Evolutionary conservation across 106 monocot species (phyloP).

Genomic region (Vanilla planifolia): DNA sequence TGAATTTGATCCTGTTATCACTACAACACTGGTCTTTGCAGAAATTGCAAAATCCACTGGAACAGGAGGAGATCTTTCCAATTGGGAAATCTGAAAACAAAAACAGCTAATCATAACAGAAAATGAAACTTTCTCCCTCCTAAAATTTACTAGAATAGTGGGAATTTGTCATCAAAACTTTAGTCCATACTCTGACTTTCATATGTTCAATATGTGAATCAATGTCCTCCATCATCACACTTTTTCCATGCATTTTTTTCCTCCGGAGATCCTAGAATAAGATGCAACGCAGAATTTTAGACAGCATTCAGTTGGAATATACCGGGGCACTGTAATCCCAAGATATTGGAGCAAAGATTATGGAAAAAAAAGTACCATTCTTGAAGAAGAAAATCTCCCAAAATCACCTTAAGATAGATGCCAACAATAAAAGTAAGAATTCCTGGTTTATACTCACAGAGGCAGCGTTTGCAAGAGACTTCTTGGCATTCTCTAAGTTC

Average conservation of each 20-base stretch:
- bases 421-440: background rate
- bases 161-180: background rate
- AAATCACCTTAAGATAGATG: background rate
- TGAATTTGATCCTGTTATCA: slow-evolving; percentile 88
- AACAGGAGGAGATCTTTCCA: slow-evolving; percentile 55
- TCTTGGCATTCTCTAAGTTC: slow-evolving; percentile 45
- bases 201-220: slow-evolving; percentile 28
- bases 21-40: slow-evolving; percentile 51
- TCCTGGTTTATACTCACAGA: slow-evolving; percentile 40
- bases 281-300: no score
- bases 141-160: background rate
- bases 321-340: background rate
- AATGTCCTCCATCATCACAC: slow-evolving; percentile 14
- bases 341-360: background rate
- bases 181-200: slow-evolving; percentile 40
- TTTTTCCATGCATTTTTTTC: slow-evolving; percentile 42
- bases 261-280: slow-evolving; percentile 57
- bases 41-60: slow-evolving; percentile 75
- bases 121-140: background rate
- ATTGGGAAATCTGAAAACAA: slow-evolving; percentile 33
- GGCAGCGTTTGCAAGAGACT: slow-evolving; percentile 43
- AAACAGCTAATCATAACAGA: background rate
- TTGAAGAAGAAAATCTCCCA: background rate
- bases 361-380: background rate
- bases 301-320: background rate